These are phyloP conservation scores for Claviceps sp. DNA, from an alignment of 2,329 filamentous ascomycete genomes.

Conservation along the genomic window DNA sequence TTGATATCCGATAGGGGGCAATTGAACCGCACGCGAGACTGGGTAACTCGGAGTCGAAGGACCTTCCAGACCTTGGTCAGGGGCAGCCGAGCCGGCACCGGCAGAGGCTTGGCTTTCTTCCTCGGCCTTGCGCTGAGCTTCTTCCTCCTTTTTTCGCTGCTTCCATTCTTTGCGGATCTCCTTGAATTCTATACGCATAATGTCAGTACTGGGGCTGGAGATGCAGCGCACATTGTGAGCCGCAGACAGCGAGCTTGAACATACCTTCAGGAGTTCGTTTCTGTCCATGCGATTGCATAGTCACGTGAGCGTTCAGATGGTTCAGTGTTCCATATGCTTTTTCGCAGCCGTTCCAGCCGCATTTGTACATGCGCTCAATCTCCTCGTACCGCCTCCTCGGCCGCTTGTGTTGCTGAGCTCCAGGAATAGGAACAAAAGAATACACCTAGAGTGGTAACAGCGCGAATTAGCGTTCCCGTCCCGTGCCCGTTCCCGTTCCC, in stretches of 20 bases:
- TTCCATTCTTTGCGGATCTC: slow-evolving; percentile 99
- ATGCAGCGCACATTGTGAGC: too few species aligned
- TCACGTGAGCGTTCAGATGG: slow-evolving; percentile 94
- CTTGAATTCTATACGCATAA: slow-evolving; percentile 67
- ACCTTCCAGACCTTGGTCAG: slow-evolving; percentile 29
- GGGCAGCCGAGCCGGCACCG: slow-evolving; percentile 12
- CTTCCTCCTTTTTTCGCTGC: slow-evolving; percentile 97
- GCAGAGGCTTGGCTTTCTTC: slow-evolving; percentile 61
- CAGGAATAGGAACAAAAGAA: slow-evolving; percentile 93
- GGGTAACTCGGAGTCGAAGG: slow-evolving; percentile 39
- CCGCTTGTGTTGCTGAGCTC: slow-evolving; percentile 92
- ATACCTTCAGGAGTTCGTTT: slow-evolving; percentile 96
- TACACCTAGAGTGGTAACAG: slow-evolving; percentile 57
- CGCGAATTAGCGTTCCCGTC: slow-evolving; percentile 1
- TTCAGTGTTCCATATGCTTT: slow-evolving; percentile 97
- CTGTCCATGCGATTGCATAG: slow-evolving; percentile 91
- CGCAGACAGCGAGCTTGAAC: slow-evolving; percentile 16
- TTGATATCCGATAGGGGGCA: slow-evolving; percentile 66
- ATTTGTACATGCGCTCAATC: slow-evolving; percentile 99
- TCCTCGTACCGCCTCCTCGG: slow-evolving; percentile 90
- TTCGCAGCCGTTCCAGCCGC: slow-evolving; percentile 95
- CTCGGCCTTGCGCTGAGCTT: slow-evolving; percentile 74
- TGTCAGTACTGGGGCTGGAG: neutral
- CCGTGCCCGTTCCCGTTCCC: too few species aligned
- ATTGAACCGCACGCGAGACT: slow-evolving; percentile 45